A percentile compares a stretch with the other conserved stretches of the same genome.
These are phyloP conservation scores for Pyricularia pennisetigena DNA, from an alignment of 2,329 filamentous ascomycete genomes.

Conservation along the genomic window DNA sequence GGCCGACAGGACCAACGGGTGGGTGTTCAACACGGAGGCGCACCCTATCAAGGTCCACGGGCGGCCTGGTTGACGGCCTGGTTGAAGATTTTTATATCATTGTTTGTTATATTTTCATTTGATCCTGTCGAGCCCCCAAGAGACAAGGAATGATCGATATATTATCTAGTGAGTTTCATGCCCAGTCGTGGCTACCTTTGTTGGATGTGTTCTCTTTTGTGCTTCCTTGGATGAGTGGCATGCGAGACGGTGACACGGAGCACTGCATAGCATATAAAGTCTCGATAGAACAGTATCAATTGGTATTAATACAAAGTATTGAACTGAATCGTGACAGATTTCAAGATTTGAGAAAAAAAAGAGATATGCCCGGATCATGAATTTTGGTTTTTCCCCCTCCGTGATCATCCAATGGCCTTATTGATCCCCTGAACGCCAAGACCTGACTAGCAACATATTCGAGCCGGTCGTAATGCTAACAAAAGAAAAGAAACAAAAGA, in stretches of 20 bases:
- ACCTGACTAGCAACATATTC: neutral
- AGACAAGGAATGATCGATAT: neutral
- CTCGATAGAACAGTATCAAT: neutral
- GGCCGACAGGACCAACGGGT: constrained; percentile 32
- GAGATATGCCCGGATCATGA: neutral
- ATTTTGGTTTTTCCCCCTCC: neutral
- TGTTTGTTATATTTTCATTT: neutral
- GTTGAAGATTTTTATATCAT: neutral
- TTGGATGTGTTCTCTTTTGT: neutral
- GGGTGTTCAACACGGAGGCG: constrained; percentile 40
- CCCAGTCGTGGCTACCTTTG: neutral
- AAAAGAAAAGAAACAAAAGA: neutral
- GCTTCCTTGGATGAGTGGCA: neutral
- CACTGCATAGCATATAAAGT: neutral
- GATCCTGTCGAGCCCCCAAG: neutral
- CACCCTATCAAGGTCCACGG: constrained; percentile 26
- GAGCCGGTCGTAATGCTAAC: neutral
- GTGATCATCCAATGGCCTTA: neutral
- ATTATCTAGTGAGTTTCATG: neutral
- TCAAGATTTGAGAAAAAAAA: neutral
- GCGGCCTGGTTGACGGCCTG: neutral
- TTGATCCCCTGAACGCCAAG: neutral
- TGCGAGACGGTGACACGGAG: neutral
- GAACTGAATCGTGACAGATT: neutral
- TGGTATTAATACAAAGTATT: neutral